Base-by-base conservation (phyloP, 495 filamentous ascomycete genomes). In the Clavariopsis aquatica region DNA sequence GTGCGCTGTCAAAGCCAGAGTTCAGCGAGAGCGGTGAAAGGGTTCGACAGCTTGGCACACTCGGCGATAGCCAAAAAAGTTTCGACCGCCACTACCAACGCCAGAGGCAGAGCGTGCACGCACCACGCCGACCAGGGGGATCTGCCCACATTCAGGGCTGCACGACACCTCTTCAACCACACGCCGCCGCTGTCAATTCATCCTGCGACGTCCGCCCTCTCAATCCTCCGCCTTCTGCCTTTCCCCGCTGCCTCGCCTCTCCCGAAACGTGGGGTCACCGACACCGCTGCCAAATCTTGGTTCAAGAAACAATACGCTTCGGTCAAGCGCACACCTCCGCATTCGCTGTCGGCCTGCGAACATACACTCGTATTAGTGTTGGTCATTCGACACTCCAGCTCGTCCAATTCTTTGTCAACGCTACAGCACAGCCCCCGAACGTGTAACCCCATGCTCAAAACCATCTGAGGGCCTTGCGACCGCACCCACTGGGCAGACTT, bases 401-500 rank as follows among this genome's bases (percentile, higher is more conserved):
- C 43, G 43, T 47, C 19, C 15, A n/a, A 47, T n/a, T 47, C 15
- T 19, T 23, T n/a, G 7, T n/a, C 47, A 27, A 4, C 47, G 4
- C 8, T 41, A 27, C 29, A 19, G 57, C 64, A 55, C 64, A 60
- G 64, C 64, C 64, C 29, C 54, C 62, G 38, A 28, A 56, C 43
- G 26, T 49, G 34, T 60, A 23, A 49, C 56, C 49, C 57, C 64
- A 66, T 66, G 64, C 29, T 22, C 31, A 52, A 26, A 49, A 29
- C 38, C 54, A n/a, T 20, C 64, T 66, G 57, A 66, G 28, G 12
- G 34, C 19, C 62, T 13, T 49, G 28, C 26, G 26, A 57, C 38
- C 49, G 38, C 36, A 38, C 60, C 23, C 54, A 22, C 62, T 65
- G 62, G 46, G 53, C 59, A 54, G 59, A 65, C 62, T 65, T 65